phyloP scores from a whole-genome alignment of 345 rosid genomes.

The Acer saccharum region DNA sequence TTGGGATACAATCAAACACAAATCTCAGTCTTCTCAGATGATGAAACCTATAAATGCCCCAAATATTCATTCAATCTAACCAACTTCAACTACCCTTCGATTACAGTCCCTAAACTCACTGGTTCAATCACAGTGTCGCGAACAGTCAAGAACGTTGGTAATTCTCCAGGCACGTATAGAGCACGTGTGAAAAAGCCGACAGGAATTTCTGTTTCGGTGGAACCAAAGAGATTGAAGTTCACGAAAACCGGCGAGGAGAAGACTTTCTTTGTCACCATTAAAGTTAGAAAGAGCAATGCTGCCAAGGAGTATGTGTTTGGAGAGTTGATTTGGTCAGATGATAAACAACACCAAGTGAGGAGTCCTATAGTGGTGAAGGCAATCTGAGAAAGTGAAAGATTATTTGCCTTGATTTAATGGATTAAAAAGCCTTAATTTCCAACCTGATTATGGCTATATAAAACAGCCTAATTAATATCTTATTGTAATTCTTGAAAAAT shows the following conservation, averaged over 20 bases:
- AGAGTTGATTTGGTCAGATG: constrained; percentile 70
- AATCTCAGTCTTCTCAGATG: constrained; percentile 39
- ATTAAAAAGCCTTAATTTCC: constrained; percentile 1
- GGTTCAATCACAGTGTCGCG: constrained; percentile 44
- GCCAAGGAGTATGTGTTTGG: constrained; percentile 55
- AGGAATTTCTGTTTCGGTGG: constrained; percentile 53
- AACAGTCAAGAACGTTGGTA: constrained; percentile 68
- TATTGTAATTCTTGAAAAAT: background rate
- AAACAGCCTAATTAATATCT: background rate
- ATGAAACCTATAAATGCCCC: constrained; percentile 45
- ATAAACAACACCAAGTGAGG: constrained; percentile 57
- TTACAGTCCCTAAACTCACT: constrained; percentile 47
- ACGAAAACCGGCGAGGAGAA: constrained; percentile 59
- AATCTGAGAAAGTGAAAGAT: background rate
- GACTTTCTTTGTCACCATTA: constrained; percentile 47
- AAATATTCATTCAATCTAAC: constrained; percentile 30
- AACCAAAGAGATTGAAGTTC: constrained; percentile 54
- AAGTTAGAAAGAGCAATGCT: constrained; percentile 21
- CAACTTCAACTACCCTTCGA: constrained; percentile 87
- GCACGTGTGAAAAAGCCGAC: constrained; percentile 39
- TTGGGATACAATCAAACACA: constrained; percentile 56
- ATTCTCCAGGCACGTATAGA: constrained; percentile 50
- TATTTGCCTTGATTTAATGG: background rate
- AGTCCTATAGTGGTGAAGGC: constrained; percentile 71
- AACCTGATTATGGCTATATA: background rate